Percentiles rank a stretch among this genome's conserved stretches.
phyloP scores from a whole-genome alignment of 73 alveolate species.

The Paramecium primaurelia region DNA sequence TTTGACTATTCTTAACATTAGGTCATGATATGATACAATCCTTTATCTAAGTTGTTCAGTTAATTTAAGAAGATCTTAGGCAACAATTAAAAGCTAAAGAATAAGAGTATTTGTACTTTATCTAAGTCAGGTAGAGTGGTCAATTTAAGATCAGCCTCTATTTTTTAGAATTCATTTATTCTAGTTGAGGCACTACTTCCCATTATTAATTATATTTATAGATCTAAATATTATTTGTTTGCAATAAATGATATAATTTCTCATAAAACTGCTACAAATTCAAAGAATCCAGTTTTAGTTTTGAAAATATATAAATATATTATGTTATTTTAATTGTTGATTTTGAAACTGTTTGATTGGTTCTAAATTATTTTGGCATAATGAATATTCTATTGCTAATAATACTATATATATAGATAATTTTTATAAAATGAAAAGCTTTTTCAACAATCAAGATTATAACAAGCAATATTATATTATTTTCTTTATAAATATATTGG shows the following conservation, averaged over 20 bases:
- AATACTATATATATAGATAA: too few species aligned
- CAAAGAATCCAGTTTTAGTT: neutral
- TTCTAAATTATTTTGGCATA: neutral
- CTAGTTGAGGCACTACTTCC: neutral
- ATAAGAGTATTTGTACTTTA: neutral
- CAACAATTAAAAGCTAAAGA: neutral
- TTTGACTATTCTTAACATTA: neutral
- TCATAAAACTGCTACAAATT: neutral
- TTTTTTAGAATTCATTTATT: neutral
- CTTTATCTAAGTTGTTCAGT: neutral
- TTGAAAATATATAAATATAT: neutral
- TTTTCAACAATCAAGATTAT: neutral
- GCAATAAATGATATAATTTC: neutral
- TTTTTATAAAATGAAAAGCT: too few species aligned
- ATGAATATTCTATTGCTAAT: neutral
- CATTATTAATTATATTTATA: neutral
- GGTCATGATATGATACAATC: constrained; percentile 16
- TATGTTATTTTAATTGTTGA: neutral
- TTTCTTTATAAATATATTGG: too few species aligned
- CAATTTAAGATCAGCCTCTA: neutral
- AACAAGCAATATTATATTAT: too few species aligned
- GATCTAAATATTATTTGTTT: neutral
- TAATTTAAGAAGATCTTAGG: neutral
- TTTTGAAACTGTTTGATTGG: neutral
- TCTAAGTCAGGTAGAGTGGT: neutral